phyloP scores from a whole-genome alignment of 257 asterid species.

The Avicennia marina region DNA sequence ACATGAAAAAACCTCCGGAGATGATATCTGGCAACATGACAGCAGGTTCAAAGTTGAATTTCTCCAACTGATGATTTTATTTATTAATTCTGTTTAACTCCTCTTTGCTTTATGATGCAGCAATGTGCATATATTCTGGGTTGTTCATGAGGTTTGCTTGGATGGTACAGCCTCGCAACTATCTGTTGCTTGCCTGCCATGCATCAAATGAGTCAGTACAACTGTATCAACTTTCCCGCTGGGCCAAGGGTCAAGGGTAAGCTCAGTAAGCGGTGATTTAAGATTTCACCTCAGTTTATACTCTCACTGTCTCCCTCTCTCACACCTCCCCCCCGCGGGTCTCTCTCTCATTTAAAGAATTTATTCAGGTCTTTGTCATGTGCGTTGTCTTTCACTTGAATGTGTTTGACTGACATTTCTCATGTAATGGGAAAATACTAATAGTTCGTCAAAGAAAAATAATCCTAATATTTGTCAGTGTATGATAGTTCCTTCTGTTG shows the following conservation, averaged over 20 bases:
- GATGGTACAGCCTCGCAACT: slow-evolving; percentile 98
- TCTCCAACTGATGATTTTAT: background rate
- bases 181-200: slow-evolving; percentile 80
- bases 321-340: too few relatives aligned
- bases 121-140: slow-evolving; percentile 91
- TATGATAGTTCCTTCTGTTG: too few relatives aligned
- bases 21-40: slow-evolving; percentile 96
- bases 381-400: too few relatives aligned
- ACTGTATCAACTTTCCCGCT: slow-evolving; percentile 78
- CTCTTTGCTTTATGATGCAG: slow-evolving; percentile 30
- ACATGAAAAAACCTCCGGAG: slow-evolving; percentile 90
- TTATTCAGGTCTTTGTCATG: too few relatives aligned
- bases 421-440: too few relatives aligned
- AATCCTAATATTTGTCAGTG: too few relatives aligned
- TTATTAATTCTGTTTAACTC: slow-evolving; percentile 5
- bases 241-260: slow-evolving; percentile 94
- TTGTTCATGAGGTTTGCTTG: slow-evolving; percentile 97
- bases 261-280: slow-evolving; percentile 14
- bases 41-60: slow-evolving; percentile 44
- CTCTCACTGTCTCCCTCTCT: too few relatives aligned
- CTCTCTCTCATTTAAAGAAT: too few relatives aligned
- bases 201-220: slow-evolving; percentile 91
- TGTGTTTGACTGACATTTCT: too few relatives aligned
- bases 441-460: too few relatives aligned
- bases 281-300: too few relatives aligned